Evolutionary conservation across 106 monocot genomes (phyloP), one percentile per base, ranked within the genome.

Genomic region (Platanthera zijinensis): DNA sequence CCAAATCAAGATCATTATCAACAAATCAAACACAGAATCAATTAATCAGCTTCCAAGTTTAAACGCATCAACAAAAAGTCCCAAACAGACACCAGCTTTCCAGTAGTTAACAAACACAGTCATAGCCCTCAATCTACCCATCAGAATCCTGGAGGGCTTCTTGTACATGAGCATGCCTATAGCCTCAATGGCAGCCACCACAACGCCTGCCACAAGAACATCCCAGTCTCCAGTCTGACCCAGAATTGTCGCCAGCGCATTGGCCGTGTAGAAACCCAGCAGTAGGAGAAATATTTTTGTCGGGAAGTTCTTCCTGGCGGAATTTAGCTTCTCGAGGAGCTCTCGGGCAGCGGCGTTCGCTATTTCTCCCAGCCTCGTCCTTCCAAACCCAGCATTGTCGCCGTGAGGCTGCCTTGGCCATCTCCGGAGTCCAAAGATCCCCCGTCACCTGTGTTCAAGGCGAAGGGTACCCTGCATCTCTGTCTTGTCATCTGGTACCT

Each of bases 201-300:
- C 89, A 13, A 97, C 76, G 52, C 93, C 96, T 32, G 96, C 96
- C 61, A 97, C 96, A 50, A 97, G 74, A 5, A 97, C 93, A 79
- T 97, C 96, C 96, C 93, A 97, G 52, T 96, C 96, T 69, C 96
- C 96, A 13, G 96, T 97, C 78, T 97, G 96, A 10, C 96, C 96
- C 62, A 97, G 77, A 74, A 97, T 93, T 12, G 93, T 97, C 2
- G 96, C 96, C 52, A 97, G 75, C 11, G 96, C 96, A 61, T 97
- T 97, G 49, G 93, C 96, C 0, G 96, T 97, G 81, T 93, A 97
- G 84, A 97, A 97, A 30, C 96, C 96, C 32, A 97, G 72, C 15
- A 97, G 87, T 22, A 97, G 84, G 66, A 97, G 96, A 80, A 97
- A 97, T 48, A 97, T 85, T 69, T 97, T 97, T 78, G 79, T 86